Percentiles rank a stretch among this genome's conserved stretches.
Conservation (phyloP, 257 asterid species). For the Parsonsia alboflavescens region DNA sequence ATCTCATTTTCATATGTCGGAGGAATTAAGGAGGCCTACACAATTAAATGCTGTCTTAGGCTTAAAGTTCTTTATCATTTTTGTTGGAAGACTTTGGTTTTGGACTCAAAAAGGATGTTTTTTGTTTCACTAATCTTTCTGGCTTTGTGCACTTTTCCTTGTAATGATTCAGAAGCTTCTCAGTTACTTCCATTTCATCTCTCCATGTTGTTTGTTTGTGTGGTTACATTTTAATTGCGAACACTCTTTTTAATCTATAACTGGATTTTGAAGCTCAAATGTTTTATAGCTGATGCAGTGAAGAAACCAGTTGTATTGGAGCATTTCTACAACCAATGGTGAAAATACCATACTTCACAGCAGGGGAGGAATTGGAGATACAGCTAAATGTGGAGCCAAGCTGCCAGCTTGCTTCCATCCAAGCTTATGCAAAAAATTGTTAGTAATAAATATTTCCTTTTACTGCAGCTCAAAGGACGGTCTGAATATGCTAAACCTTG, state of each 20-base stretch:
- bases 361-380: neutral
- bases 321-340: neutral
- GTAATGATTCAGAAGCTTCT: neutral
- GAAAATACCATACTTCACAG: neutral
- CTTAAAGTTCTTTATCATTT: too few relatives aligned
- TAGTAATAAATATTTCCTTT: neutral
- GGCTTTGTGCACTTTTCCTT: neutral
- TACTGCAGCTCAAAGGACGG: neutral
- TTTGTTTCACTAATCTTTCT: neutral
- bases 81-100: neutral
- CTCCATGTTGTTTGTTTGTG: neutral
- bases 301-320: neutral
- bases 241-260: neutral
- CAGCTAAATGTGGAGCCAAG: neutral
- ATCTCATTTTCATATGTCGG: neutral
- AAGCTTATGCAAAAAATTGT: too few relatives aligned
- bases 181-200: neutral
- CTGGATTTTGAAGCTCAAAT: neutral
- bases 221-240: neutral
- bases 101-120: neutral
- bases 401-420: too few relatives aligned
- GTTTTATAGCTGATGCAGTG: neutral
- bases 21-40: neutral
- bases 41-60: neutral
- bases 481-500: slow-evolving; percentile 15